Percentiles rank a stretch among this genome's conserved stretches.
phyloP scores from a whole-genome alignment of 441 rosid species.

The Jatropha multifida region DNA sequence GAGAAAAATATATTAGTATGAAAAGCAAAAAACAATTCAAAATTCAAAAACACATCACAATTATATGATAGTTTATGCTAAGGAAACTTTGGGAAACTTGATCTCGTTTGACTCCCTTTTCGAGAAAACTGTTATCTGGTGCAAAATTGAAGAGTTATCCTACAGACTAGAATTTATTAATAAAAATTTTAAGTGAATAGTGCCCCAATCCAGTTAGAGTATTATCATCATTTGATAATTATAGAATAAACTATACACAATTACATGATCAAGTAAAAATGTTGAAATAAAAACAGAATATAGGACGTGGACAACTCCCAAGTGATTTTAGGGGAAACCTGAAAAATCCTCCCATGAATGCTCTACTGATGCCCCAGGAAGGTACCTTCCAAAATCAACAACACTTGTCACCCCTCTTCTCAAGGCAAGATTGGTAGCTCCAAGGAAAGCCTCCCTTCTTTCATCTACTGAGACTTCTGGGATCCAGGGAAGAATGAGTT shows the following conservation, averaged over 20 bases:
- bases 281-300: slow-evolving; percentile 1
- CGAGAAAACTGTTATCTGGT: background rate
- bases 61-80: background rate
- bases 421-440: slow-evolving; percentile 78
- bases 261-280: background rate
- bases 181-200: background rate
- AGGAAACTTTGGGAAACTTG: background rate
- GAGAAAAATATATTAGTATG: slow-evolving; percentile 16
- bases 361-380: slow-evolving; percentile 64
- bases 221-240: background rate
- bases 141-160: background rate
- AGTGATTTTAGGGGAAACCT: slow-evolving; percentile 45
- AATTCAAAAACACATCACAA: slow-evolving; percentile 7
- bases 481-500: slow-evolving; percentile 52
- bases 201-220: background rate
- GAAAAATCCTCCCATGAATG: slow-evolving; percentile 83
- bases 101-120: background rate
- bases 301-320: slow-evolving; percentile 1
- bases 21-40: background rate
- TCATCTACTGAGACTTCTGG: slow-evolving; percentile 67
- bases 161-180: background rate
- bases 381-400: slow-evolving; percentile 81
- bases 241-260: background rate
- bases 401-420: slow-evolving; percentile 82
- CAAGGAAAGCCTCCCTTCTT: slow-evolving; percentile 76